A percentile compares a stretch with the other conserved stretches of the same genome.
phyloP scores from a whole-genome alignment of 192 early-diverging fungal genomes.

The Coemansia sp. region DNA sequence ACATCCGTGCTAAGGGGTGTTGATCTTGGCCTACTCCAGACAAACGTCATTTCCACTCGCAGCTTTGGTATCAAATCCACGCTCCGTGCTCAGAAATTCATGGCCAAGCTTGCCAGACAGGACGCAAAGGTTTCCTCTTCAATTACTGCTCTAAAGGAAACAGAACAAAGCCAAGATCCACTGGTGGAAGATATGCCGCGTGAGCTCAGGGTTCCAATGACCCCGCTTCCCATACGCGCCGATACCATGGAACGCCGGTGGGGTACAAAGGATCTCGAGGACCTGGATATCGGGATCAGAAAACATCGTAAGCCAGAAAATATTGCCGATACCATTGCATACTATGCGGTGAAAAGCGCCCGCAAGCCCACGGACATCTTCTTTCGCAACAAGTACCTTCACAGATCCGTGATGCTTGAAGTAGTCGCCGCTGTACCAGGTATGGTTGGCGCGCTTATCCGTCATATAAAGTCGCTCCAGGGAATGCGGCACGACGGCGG shows the following conservation, averaged over 20 bases:
- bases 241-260: constrained; percentile 1
- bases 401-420: constrained; percentile 78
- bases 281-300: constrained; percentile 60
- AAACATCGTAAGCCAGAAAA: constrained; percentile 65
- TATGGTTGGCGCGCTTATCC: constrained; percentile 82
- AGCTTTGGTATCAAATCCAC: constrained; percentile 5
- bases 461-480: constrained; percentile 78
- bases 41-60: neutral
- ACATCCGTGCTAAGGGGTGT: neutral
- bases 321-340: constrained; percentile 64
- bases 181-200: constrained; percentile 3
- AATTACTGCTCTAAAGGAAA: neutral
- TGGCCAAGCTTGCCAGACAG: constrained; percentile 3
- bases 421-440: constrained; percentile 82
- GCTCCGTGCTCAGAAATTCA: constrained; percentile 2
- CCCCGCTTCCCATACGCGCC: neutral
- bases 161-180: neutral
- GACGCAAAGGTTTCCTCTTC: neutral
- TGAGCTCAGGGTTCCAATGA: constrained; percentile 1
- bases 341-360: constrained; percentile 63
- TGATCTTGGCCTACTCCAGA: neutral
- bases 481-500: constrained; percentile 81
- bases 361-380: constrained; percentile 68
- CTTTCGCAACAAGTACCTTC: constrained; percentile 75
- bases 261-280: constrained; percentile 61